Evolutionary conservation across 495 filamentous ascomycete species (phyloP).

Genomic region (Aspergillus bridgeri): DNA sequence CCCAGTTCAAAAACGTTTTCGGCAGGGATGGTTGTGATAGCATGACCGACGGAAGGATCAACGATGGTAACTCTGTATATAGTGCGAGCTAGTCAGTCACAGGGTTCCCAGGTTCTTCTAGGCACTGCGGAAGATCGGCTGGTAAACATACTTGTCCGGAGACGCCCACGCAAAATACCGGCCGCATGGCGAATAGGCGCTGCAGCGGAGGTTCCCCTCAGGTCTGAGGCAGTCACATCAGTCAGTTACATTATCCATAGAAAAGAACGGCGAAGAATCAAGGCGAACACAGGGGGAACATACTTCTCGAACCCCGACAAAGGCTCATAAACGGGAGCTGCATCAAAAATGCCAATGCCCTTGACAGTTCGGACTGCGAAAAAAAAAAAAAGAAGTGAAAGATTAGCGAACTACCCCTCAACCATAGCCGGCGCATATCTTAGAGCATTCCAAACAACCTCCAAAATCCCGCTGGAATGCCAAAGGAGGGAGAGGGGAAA

Average conservation of each 20-base stretch:
- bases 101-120: not conserved
- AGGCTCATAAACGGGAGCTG: conserved; percentile 79
- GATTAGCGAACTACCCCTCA: not conserved
- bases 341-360: conserved; percentile 89
- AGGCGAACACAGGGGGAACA: conserved; percentile 9
- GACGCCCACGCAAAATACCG: conserved; percentile 95
- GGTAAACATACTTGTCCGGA: conserved; percentile 62
- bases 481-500: not conserved
- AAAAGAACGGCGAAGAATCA: not conserved
- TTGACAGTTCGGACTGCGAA: conserved; percentile 82
- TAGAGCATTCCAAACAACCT: not conserved
- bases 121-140: not conserved
- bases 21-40: conserved; percentile 69
- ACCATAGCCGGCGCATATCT: not conserved
- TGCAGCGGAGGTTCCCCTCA: conserved; percentile 91
- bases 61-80: conserved; percentile 82
- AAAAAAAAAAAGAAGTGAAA: conserved; percentile 1
- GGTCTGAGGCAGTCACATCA: conserved; percentile 51
- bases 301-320: conserved; percentile 77
- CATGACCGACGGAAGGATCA: conserved; percentile 75
- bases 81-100: conserved; percentile 8
- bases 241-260: not conserved
- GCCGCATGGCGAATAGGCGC: conserved; percentile 89
- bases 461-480: not conserved
- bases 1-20: conserved; percentile 87